Evolutionary conservation across 2,329 filamentous ascomycete genomes (phyloP), one percentile per base, ranked within the genome.

Genomic region (Pseudocercospora pini-densiflorae): DNA sequence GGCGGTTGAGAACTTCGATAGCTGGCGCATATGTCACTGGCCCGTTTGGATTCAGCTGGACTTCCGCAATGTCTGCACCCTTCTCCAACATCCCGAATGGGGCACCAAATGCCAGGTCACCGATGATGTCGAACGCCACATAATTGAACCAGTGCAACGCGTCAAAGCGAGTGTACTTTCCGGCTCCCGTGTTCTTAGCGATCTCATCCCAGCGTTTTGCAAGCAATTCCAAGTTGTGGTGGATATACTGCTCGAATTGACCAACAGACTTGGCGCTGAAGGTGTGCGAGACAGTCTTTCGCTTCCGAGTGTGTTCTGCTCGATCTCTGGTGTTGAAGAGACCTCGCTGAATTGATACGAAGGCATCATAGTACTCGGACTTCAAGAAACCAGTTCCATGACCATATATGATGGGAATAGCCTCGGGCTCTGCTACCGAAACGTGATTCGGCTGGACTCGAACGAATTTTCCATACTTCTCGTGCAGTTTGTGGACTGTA

Each of bases 281-380:
- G 33, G 92, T 95, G 78, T 97, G 92, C 1, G 92, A 89, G 57
- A 97, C 88, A 2, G 92, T 90, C 85, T 97, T 97, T 74, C 93
- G 88, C 85, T 97, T 97, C 69, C 93, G 89, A 0, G 90, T 90
- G 78, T 97, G 93, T 75, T 97, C 92, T 0, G 84, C 83, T 58
- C 94, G 87, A 80, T 94, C 88, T 33, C 94, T 86, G 0, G 93
- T 97, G 79, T 96, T 97, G 87, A 97, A 97, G 12, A 97, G 84
- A 21, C 93, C 93, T 12, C 92, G 88, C 59, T 87, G 87, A 75
- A 97, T 96, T 12, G 91, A 94, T 62, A 97, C 93, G 73, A 97
- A 97, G 59, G 92, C 91, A 74, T 97, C 92, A 74, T 97, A 97
- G 81, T 94, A 97, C 2, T 94, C 89, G 77, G 79, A 81, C 75